These are phyloP conservation scores for Apiospora hydei DNA, from an alignment of 2,329 filamentous ascomycete species.

Conservation along the genomic window DNA sequence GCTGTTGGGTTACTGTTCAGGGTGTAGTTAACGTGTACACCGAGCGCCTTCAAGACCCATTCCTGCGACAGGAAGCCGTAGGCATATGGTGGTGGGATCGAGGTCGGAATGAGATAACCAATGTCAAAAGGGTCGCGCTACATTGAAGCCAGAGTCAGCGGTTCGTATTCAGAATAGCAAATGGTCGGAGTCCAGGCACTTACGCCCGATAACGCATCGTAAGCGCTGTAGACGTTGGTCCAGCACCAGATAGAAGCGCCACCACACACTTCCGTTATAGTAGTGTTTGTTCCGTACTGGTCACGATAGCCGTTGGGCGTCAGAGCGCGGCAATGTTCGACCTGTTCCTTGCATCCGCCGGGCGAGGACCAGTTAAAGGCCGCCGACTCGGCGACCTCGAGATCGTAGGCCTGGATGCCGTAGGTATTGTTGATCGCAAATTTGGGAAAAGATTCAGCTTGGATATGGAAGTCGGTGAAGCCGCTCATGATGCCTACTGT, in stretches of 20 bases:
- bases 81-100: not conserved
- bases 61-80: constrained; percentile 3
- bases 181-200: constrained; percentile 7
- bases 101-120: constrained; percentile 49
- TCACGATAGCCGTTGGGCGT: constrained; percentile 53
- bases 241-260: constrained; percentile 26
- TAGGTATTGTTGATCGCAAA: constrained; percentile 73
- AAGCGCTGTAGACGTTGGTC: constrained; percentile 26
- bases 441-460: constrained; percentile 62
- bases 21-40: constrained; percentile 66
- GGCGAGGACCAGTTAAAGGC: constrained; percentile 17
- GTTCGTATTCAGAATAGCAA: not conserved
- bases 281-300: constrained; percentile 22
- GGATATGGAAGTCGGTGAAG: constrained; percentile 69
- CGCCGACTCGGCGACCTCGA: constrained; percentile 15
- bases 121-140: constrained; percentile 61
- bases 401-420: constrained; percentile 60
- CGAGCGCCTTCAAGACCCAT: constrained; percentile 60
- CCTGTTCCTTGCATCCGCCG: constrained; percentile 27
- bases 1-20: constrained; percentile 54
- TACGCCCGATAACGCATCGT: constrained; percentile 29
- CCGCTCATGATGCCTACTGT: constrained; percentile 77
- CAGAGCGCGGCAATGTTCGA: constrained; percentile 24
- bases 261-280: constrained; percentile 19
- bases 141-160: constrained; percentile 34